Base-by-base conservation (phyloP, 225 moss, liverwort and hornwort genomes). In the Bryum argenteum region DNA sequence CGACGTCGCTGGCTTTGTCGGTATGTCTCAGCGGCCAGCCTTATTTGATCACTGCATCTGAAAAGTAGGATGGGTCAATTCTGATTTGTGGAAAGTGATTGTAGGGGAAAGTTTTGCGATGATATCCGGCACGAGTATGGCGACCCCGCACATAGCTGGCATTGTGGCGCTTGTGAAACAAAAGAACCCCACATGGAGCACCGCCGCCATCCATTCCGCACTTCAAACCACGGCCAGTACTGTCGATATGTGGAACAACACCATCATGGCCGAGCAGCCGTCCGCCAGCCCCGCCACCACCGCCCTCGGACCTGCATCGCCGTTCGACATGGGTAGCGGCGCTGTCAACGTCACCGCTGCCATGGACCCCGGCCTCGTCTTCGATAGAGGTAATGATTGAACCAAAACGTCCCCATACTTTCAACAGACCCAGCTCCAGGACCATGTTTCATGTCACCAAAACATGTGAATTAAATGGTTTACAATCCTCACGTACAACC, bases 41-140 rank as follows among this genome's bases (percentile, higher is more conserved):
- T 33, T 5, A 33, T 33, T 33, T 2, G 33, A 33, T 33, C 33
- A 33, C 33, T 33, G 33, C 15, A 23, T 16, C 1, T 26, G 1
- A 28, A 58, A 8, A 14, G 16, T 26, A 58, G 28, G 58, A 58
- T 33, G 33, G 33, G 33, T 33, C 7, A 0, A 33, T 33, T 33
- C 33, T 33, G 33, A 33, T 5, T 33, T 4, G 33, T 33, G 5
- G 33, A 33, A 1, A 50, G 9, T 78, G 24, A 42, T 50, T 68
- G 53, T 81, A 95, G 95, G 93, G 8, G 81, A 95, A 73, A 71
- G 71, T 54, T 95, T 93, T 76, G 95, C 95, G 14, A 83, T 95
- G 84, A 87, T 95, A 66, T 92, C 92, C 1, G 95, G 95, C 70
- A 93, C 95, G 51, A 95, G 95, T 73, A 93, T 95, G 95, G 95